Evolutionary conservation across 768 basidiomycete genomes (phyloP).

Genomic region (Termitomyces heimii): DNA sequence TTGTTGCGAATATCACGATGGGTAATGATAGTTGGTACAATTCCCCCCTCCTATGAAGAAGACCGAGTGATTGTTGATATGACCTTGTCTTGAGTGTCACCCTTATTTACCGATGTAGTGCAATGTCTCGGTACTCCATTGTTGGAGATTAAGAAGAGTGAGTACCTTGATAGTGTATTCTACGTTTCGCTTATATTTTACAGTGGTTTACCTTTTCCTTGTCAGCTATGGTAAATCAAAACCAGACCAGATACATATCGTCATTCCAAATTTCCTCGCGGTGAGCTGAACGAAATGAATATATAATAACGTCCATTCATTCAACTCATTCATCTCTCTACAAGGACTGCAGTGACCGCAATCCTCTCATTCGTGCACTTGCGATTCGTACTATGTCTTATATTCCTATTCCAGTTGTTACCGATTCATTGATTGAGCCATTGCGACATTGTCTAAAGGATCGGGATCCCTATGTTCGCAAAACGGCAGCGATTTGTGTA

Average conservation of each 20-base stretch:
- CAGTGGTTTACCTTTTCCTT: conserved; percentile 97
- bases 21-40: conserved; percentile 90
- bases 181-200: not conserved
- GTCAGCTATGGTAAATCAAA: conserved; percentile 94
- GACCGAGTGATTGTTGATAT: conserved; percentile 16
- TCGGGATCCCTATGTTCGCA: conserved; percentile 95
- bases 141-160: conserved; percentile 98
- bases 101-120: conserved; percentile 92
- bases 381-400: conserved; percentile 99
- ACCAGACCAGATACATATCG: conserved; percentile 89
- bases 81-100: conserved; percentile 60
- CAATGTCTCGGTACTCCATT: conserved; percentile 93
- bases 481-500: conserved; percentile 97
- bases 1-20: conserved; percentile 99
- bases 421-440: conserved; percentile 82
- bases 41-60: conserved; percentile 15
- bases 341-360: conserved; percentile 95
- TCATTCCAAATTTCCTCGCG: conserved; percentile 87
- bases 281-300: conserved; percentile 31
- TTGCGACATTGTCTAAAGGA: conserved; percentile 91
- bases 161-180: conserved; percentile 19
- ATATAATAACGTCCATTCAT: not conserved
- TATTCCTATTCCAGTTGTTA: conserved; percentile 88
- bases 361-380: conserved; percentile 93
- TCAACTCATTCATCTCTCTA: conserved; percentile 10